Evolutionary conservation across 257 asterid genomes (phyloP), one percentile per base, ranked within the genome.

Genomic region (Solanum pinnatisectum): DNA sequence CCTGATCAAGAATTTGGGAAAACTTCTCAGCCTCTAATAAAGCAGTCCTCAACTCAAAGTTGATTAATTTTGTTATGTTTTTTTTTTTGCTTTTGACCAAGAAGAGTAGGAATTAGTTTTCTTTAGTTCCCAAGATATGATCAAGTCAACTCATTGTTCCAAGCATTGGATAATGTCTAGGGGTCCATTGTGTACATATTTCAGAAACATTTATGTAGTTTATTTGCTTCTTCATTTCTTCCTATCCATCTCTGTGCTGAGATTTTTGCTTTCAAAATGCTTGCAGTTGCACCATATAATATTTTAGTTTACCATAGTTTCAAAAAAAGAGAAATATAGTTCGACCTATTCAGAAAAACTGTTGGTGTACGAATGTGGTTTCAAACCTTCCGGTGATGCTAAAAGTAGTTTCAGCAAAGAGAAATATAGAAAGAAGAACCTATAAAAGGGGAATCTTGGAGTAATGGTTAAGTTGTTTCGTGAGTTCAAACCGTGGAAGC

Each of bases 21-120:
- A 89, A 95, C 98, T 59, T 95, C 96, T 90, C 99, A 96, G 92
- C 99, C 98, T 44, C 87, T 96, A 63, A 94, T 95, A 76, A 96
- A 96, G 87, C 98, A 95, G 89, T 87, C 96, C 89, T 92, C 97
- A 32, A 89, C 90, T 85, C 95, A 93, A 40, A 91, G 94, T 87
- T 96, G 91, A 94, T 92, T 85, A 36, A 73, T 89, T 70, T 60
- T 11, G 30, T 10, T 10, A 33, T 78, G 16, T 25, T 46, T 14
- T 49, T 30, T 65, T 42, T 49, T 52, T 59, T 84, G 68, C 88
- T 49, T 36, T 88, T 90, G 27, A 81, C 30, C 9, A 81, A 81
- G 85, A 81, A 1, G 30, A 85, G 90, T 89, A 71, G 78, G 88
- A 81, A 78, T 84, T 91, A 89, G 37, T 87, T 89, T 87, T 87